Base-by-base conservation (phyloP, 2,329 filamentous ascomycete genomes). In the Diaporthe sp. region DNA sequence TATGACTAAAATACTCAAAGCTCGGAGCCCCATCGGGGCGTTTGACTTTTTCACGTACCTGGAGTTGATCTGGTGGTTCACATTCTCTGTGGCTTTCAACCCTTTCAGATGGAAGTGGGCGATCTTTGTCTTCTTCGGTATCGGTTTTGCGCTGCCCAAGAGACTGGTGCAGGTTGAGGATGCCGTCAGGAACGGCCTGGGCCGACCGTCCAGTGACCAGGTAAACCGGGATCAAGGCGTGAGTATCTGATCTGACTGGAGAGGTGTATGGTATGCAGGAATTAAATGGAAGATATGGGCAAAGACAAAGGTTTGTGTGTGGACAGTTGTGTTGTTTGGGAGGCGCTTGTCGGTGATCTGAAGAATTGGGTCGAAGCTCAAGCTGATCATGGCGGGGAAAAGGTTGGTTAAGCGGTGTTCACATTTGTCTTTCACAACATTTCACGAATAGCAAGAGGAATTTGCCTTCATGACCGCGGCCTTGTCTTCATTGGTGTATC, bases 51-150 rank as follows among this genome's bases (percentile, higher is more conserved):
- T 97, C 82, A 97, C 95, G 0, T 97, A 97, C 80, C 88, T 94
- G 0, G 95, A 98, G 83, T 85, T 97, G 70, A 81, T 97, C 6
- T 97, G 94, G 87, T 97, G 95, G 95, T 97, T 96, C 78, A 82
- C 91, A 8, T 97, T 97, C 80, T 93, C 93, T 74, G 91, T 96
- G 57, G 85, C 89, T 6, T 89, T 97, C 79, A 97, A 97, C 81
- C 95, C 95, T 0, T 97, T 97, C 83, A 87, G 95, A 12, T 97
- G 95, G 94, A 97, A 97, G 86, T 97, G 95, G 95, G 94, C 93
- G 0, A 82, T 92, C 0, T 97, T 97, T 81, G 94, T 97, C 22
- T 92, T 97, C 79, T 93, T 93, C 76, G 95, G 95, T 0, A 82
- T 96, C 42, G 94, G 94, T 0, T 87, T 90, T 58, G 87, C 86